These are phyloP conservation scores for Colletotrichum liriopes DNA, from an alignment of 2,329 filamentous ascomycete genomes.

Conservation along the genomic window DNA sequence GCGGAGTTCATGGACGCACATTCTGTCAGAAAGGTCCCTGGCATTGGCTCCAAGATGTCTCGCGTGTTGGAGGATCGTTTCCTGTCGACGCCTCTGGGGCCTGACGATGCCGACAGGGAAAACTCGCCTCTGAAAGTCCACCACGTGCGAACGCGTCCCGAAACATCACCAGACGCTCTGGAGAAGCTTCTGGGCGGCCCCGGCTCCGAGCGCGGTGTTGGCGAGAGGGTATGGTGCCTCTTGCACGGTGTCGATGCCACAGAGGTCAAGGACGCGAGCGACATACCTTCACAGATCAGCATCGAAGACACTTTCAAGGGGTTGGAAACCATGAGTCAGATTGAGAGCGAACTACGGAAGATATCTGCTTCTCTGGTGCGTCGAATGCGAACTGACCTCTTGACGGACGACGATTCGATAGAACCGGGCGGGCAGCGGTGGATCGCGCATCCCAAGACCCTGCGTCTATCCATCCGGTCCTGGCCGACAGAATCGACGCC, in stretches of 20 bases:
- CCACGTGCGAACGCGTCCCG: conserved; percentile 74
- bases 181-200: conserved; percentile 80
- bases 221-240: conserved; percentile 81
- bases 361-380: conserved; percentile 80
- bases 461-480: conserved; percentile 85
- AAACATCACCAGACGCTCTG: conserved; percentile 75
- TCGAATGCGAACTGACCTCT: conserved; percentile 84
- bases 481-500: conserved; percentile 65
- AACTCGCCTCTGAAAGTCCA: conserved; percentile 70
- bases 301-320: conserved; percentile 93
- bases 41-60: conserved; percentile 86
- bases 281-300: conserved; percentile 88
- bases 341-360: conserved; percentile 78
- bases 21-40: conserved; percentile 85
- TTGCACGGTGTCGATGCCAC: conserved; percentile 85
- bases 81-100: conserved; percentile 14
- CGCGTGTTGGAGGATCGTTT: conserved; percentile 56
- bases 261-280: conserved; percentile 80
- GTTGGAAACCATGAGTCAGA: conserved; percentile 74
- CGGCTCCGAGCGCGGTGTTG: conserved; percentile 80
- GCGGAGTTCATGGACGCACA: conserved; percentile 81
- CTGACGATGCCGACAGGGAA: conserved; percentile 35
- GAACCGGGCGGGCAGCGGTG: conserved; percentile 65
- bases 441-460: conserved; percentile 85
- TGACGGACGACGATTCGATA: conserved; percentile 64